Percentiles rank a stretch among this genome's conserved stretches.
phyloP scores from a whole-genome alignment of 2,329 filamentous ascomycete species.

The Ophiosphaerella korrae region DNA sequence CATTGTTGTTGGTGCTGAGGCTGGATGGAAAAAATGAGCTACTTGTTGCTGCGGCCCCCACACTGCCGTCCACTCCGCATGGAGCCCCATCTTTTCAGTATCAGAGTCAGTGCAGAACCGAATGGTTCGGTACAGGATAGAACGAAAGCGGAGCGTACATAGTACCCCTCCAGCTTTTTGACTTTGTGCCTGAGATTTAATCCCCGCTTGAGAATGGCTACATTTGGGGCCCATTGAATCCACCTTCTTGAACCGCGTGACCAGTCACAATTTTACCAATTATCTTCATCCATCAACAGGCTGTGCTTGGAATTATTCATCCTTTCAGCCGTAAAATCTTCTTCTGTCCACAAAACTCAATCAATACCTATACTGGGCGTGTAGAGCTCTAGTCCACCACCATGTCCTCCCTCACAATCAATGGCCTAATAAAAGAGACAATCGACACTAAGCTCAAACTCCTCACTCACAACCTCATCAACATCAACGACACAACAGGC shows the following conservation, averaged over 20 bases:
- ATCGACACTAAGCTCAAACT: conserved; percentile 64
- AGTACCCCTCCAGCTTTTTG: too few relatives aligned
- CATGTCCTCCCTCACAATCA: conserved; percentile 50
- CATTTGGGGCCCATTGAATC: conserved; percentile 2
- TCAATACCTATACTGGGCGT: not conserved
- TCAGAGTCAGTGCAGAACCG: conserved; percentile 21
- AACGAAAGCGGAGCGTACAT: conserved; percentile 23
- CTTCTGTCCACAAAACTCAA: not conserved
- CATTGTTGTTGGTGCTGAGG: conserved; percentile 8
- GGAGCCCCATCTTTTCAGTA: conserved; percentile 14
- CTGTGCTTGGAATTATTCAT: not conserved
- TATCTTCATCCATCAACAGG: not conserved
- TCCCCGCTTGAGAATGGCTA: not conserved
- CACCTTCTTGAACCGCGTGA: conserved; percentile 5
- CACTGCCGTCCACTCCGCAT: conserved; percentile 21
- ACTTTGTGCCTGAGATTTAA: not conserved
- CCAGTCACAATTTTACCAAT: not conserved
- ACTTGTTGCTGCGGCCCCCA: conserved; percentile 15
- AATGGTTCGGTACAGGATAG: conserved; percentile 28
- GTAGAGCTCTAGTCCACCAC: not conserved
- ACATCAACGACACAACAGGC: conserved; percentile 76
- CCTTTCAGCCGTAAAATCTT: not conserved
- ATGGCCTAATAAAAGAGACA: conserved; percentile 49
- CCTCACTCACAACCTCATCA: conserved; percentile 75
- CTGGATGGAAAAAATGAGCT: conserved; percentile 10